Percentiles rank a stretch among this genome's conserved stretches.
These are phyloP conservation scores for Physcomitrellopsis africana DNA, from an alignment of 225 moss, liverwort and hornwort species.

Conservation along the genomic window DNA sequence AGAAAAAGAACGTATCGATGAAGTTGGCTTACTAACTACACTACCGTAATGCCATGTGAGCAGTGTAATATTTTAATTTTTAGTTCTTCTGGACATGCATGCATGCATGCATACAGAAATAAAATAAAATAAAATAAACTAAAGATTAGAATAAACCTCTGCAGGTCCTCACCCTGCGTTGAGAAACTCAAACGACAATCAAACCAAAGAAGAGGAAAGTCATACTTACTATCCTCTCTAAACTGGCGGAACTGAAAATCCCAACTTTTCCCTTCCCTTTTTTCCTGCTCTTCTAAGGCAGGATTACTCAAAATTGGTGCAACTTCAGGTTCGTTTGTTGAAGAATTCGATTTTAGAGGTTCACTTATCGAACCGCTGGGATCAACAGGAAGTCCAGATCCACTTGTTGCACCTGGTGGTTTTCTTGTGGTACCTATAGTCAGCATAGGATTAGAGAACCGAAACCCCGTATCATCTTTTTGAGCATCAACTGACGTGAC, in stretches of 20 bases:
- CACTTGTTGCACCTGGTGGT: slow-evolving; percentile 29
- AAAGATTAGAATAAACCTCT: too few relatives aligned
- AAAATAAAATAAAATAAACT: too few relatives aligned
- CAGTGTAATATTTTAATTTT: too few relatives aligned
- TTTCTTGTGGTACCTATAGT: slow-evolving; percentile 39
- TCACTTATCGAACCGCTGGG: slow-evolving; percentile 25
- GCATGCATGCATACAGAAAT: too few relatives aligned
- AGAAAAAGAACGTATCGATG: too few relatives aligned
- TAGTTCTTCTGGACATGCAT: too few relatives aligned
- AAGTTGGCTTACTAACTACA: too few relatives aligned
- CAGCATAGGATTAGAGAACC: slow-evolving; percentile 56
- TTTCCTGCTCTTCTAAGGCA: slow-evolving; percentile 42
- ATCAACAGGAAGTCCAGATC: slow-evolving; percentile 26
- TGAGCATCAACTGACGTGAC: slow-evolving; percentile 58
- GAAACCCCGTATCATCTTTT: slow-evolving; percentile 39
- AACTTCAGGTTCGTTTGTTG: slow-evolving; percentile 30
- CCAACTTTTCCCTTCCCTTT: slow-evolving; percentile 34
- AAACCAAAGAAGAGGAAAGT: slow-evolving; percentile 15
- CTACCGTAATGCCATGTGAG: too few relatives aligned
- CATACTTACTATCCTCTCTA: slow-evolving; percentile 52
- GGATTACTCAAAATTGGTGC: slow-evolving; percentile 41
- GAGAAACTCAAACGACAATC: slow-evolving; percentile 13
- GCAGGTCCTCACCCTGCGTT: slow-evolving; percentile 2
- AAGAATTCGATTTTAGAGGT: slow-evolving; percentile 21
- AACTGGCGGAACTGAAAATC: slow-evolving; percentile 38